Evolutionary conservation across 192 early-diverging fungal species (phyloP).

Genomic region (Backusella macrospora): DNA sequence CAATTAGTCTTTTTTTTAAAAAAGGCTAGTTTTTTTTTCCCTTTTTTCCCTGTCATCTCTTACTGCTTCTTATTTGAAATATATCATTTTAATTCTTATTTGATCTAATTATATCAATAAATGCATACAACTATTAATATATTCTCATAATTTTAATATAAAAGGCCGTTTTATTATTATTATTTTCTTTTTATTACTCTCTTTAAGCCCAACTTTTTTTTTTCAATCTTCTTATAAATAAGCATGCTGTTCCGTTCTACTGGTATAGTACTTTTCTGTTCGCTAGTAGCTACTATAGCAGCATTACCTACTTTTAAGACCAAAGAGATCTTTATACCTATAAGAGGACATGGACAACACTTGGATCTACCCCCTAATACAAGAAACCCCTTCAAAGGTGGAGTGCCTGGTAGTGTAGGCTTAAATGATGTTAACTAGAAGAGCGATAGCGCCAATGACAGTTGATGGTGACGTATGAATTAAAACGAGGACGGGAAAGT

Average conservation of each 20-base stretch:
- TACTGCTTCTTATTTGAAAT: constrained; percentile 1
- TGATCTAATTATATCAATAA: neutral
- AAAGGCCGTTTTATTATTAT: neutral
- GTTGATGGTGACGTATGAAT: neutral
- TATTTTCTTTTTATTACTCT: neutral
- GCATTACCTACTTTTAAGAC: neutral
- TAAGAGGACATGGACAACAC: neutral
- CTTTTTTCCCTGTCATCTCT: neutral
- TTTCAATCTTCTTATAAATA: neutral
- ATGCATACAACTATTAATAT: neutral
- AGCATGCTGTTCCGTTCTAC: neutral
- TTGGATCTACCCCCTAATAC: neutral
- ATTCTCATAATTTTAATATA: neutral
- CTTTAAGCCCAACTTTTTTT: neutral
- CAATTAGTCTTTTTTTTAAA: constrained; percentile 7
- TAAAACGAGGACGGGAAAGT: neutral
- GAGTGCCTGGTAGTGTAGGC: neutral
- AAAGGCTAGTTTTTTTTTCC: neutral
- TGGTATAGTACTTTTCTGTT: neutral
- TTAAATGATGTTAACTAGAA: neutral
- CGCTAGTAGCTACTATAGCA: neutral
- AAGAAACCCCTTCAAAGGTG: neutral
- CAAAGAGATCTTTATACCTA: neutral
- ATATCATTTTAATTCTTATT: neutral
- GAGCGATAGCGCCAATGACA: neutral